phyloP scores from a whole-genome alignment of 805 yeast species.

The Ogataea siamensis region DNA sequence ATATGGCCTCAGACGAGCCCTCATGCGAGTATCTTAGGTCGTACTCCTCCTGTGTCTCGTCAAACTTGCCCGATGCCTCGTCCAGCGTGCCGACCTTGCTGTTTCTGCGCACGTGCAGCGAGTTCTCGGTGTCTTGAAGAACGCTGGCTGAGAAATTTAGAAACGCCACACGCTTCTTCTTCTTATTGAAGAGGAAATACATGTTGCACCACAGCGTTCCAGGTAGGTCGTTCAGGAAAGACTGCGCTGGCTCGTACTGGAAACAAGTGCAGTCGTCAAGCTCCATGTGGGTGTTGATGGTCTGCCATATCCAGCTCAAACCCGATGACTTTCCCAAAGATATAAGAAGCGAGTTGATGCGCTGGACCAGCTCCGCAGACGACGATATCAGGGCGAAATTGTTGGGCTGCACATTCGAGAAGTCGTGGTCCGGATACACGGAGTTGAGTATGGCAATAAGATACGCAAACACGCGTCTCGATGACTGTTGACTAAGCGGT shows the following conservation, averaged over 20 bases:
- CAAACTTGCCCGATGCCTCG: constrained; percentile 29
- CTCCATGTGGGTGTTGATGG: constrained; percentile 79
- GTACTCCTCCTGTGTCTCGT: constrained; percentile 36
- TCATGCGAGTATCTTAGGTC: constrained; percentile 34
- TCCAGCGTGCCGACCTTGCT: constrained; percentile 33
- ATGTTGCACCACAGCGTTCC: constrained; percentile 71
- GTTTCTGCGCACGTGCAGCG: constrained; percentile 33
- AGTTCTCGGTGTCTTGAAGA: constrained; percentile 32
- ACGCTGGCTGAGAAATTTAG: constrained; percentile 60
- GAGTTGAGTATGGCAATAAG: constrained; percentile 87
- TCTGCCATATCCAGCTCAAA: constrained; percentile 77
- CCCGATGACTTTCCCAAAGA: constrained; percentile 60
- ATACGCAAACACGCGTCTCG: constrained; percentile 87
- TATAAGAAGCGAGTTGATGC: constrained; percentile 74
- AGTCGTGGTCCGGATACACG: constrained; percentile 95
- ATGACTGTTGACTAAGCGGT: constrained; percentile 79
- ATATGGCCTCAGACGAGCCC: constrained; percentile 20
- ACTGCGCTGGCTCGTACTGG: constrained; percentile 61
- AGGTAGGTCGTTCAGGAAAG: constrained; percentile 62
- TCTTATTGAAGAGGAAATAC: constrained; percentile 91
- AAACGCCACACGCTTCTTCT: constrained; percentile 87
- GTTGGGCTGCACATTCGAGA: constrained; percentile 78
- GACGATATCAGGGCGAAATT: constrained; percentile 62
- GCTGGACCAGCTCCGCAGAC: constrained; percentile 49
- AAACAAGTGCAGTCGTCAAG: constrained; percentile 60